Conservation (phyloP, 352 stramenopile genomes). For the Phytophthora hibernalis region DNA sequence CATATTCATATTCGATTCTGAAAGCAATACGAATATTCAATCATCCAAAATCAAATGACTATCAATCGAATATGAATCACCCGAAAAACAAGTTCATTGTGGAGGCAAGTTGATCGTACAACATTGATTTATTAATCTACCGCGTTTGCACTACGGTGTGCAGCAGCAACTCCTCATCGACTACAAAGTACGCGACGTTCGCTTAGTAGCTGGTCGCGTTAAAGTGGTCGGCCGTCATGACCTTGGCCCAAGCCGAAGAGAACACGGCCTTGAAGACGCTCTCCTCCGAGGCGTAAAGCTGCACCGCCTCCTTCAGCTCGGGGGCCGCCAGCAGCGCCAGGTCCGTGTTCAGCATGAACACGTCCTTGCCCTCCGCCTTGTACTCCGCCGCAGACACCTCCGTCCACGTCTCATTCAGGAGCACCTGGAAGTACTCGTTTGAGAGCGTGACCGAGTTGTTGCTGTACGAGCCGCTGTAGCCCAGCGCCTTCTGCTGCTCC, state of each 20-base stretch:
- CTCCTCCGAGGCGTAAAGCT: slow-evolving; percentile 25
- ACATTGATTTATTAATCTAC: too few species aligned
- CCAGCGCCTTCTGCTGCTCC: slow-evolving; percentile 87
- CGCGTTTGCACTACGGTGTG: too few species aligned
- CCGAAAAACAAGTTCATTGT: too few species aligned
- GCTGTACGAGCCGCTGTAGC: slow-evolving; percentile 88
- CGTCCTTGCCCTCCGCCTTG: slow-evolving; percentile 29
- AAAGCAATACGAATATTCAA: too few species aligned
- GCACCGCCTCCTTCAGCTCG: slow-evolving; percentile 24
- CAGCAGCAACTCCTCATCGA: not conserved
- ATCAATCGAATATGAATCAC: too few species aligned
- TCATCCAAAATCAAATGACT: too few species aligned
- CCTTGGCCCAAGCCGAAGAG: slow-evolving; percentile 22
- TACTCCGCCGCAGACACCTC: slow-evolving; percentile 30
- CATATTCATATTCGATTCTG: too few species aligned
- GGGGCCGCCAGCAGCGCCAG: slow-evolving; percentile 24
- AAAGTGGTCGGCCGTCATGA: slow-evolving; percentile 28
- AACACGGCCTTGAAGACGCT: slow-evolving; percentile 26
- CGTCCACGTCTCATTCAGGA: slow-evolving; percentile 32
- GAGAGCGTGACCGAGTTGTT: slow-evolving; percentile 80
- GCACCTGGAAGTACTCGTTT: slow-evolving; percentile 48
- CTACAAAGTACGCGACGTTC: not conserved
- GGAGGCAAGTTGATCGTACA: too few species aligned
- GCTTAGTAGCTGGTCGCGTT: slow-evolving; percentile 20
- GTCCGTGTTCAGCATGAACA: slow-evolving; percentile 31